phyloP scores from a whole-genome alignment of 495 filamentous ascomycete genomes.

The Neurospora sp. region DNA sequence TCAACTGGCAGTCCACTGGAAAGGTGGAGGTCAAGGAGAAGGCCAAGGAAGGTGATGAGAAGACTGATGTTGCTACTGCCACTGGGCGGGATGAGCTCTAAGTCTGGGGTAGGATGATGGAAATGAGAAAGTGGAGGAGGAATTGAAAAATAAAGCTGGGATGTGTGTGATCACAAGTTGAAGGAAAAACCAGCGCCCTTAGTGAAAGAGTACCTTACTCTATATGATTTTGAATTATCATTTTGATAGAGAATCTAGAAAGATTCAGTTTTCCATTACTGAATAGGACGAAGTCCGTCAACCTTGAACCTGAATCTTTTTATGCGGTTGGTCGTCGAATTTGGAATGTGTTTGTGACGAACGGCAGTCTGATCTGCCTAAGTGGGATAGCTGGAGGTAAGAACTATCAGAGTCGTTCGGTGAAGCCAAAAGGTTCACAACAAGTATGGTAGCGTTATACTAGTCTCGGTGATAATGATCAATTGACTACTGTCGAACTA shows the following conservation, averaged over 20 bases:
- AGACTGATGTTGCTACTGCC: conserved; percentile 21
- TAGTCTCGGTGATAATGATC: too few relatives aligned
- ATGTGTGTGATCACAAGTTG: background rate
- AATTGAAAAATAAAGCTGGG: background rate
- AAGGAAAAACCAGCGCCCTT: background rate
- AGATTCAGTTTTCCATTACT: background rate
- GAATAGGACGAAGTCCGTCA: background rate
- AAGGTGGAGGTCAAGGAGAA: conserved; percentile 34
- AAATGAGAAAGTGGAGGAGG: background rate
- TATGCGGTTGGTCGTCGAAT: background rate
- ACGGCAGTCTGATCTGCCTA: too few relatives aligned
- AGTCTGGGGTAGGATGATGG: background rate
- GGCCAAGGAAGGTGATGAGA: conserved; percentile 17
- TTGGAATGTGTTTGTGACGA: background rate
- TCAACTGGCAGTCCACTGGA: conserved; percentile 57
- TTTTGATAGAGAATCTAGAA: background rate
- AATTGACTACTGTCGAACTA: too few relatives aligned
- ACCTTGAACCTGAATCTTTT: background rate
- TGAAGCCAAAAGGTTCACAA: too few relatives aligned
- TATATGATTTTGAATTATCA: background rate
- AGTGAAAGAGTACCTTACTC: background rate
- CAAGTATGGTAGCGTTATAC: too few relatives aligned
- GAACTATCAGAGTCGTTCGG: too few relatives aligned
- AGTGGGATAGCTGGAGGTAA: too few relatives aligned
- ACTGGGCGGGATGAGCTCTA: conserved; percentile 31